Evolutionary conservation across 768 basidiomycete species (phyloP), one percentile per base, ranked within the genome.

Genomic region (Rhodotorula diobovata): DNA sequence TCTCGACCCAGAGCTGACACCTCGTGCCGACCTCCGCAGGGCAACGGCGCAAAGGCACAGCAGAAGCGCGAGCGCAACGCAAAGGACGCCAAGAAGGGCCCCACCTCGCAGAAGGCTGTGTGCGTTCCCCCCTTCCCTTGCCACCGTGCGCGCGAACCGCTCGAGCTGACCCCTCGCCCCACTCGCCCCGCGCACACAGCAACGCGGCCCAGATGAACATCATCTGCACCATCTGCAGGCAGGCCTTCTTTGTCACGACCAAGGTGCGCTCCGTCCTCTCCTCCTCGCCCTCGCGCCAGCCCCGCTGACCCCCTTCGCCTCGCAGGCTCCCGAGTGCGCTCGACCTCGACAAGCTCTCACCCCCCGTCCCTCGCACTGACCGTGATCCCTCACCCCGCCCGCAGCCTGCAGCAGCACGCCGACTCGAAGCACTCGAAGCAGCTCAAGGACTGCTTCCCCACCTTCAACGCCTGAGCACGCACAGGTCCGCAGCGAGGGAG

Each of bases 41-140:
- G 70, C 28, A 71, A 71, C 70, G 70, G 70, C 18, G 70, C 70
- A 39, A 71, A 71, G 61, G 70, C 70, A 8, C 32, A 32, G 41
- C 61, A 62, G 64, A 71, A 71, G 55, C 64, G 64, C 32, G 70
- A 62, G 41, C 59, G 64, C 45, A 63, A 54, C 41, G 65, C 61
- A 30, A 61, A 56, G 2, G 55, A 61, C 15, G 70, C 61, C 20
- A 66, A 66, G 61, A 67, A 71, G 62, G 70, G 65, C 18, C 66
- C 70, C 4, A 60, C 65, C 10, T 67, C 66, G n/a, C 70, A 71
- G 58, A 55, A 63, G 32, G 70, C 61, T 21, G 25, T 39, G 60
- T 59, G 11, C 46, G 69, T 70, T 11, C 43, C 53, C 16, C 41
- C 21, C 39, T 41, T 56, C 20, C 46, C 37, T 54, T 41, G 28